phyloP scores from a whole-genome alignment of 2,329 filamentous ascomycete species.

The Ustulina deusta region DNA sequence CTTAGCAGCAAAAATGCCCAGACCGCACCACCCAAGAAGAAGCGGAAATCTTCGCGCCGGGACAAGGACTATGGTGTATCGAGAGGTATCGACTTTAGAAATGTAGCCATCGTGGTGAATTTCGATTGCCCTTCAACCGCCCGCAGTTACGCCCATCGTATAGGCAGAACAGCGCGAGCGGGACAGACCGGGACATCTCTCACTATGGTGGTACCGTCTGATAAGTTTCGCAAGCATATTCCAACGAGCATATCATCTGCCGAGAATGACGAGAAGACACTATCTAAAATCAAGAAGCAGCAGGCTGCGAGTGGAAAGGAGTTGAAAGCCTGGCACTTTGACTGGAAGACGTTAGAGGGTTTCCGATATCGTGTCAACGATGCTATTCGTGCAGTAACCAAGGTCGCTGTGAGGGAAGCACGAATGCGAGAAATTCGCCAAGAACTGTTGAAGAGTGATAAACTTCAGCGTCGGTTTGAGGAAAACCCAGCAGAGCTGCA shows the following conservation, averaged over 20 bases:
- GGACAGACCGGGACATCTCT: slow-evolving; percentile 93
- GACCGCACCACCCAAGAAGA: slow-evolving; percentile 64
- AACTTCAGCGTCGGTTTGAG: slow-evolving; percentile 94
- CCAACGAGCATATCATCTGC: slow-evolving; percentile 81
- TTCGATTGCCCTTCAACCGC: slow-evolving; percentile 92
- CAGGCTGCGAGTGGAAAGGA: slow-evolving; percentile 84
- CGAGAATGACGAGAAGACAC: slow-evolving; percentile 85
- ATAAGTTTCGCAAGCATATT: slow-evolving; percentile 88
- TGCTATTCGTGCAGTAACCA: slow-evolving; percentile 88
- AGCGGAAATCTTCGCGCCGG: slow-evolving; percentile 71
- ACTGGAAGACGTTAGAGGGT: slow-evolving; percentile 92
- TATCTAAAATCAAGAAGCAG: slow-evolving; percentile 82
- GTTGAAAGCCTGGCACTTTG: slow-evolving; percentile 91
- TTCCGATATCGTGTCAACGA: slow-evolving; percentile 97
- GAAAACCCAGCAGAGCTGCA: slow-evolving; percentile 92
- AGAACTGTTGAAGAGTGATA: slow-evolving; percentile 79
- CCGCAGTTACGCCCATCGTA: slow-evolving; percentile 96
- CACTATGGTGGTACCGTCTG: slow-evolving; percentile 90
- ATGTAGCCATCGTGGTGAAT: slow-evolving; percentile 94
- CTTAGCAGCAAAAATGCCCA: slow-evolving; percentile 48
- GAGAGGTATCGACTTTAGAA: slow-evolving; percentile 95
- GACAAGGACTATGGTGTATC: slow-evolving; percentile 96
- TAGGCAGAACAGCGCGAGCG: slow-evolving; percentile 91
- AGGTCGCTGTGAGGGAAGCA: slow-evolving; percentile 73
- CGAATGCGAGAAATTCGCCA: slow-evolving; percentile 41